phyloP scores from a whole-genome alignment of 2,329 filamentous ascomycete genomes.

The Paecilomyces formosus region DNA sequence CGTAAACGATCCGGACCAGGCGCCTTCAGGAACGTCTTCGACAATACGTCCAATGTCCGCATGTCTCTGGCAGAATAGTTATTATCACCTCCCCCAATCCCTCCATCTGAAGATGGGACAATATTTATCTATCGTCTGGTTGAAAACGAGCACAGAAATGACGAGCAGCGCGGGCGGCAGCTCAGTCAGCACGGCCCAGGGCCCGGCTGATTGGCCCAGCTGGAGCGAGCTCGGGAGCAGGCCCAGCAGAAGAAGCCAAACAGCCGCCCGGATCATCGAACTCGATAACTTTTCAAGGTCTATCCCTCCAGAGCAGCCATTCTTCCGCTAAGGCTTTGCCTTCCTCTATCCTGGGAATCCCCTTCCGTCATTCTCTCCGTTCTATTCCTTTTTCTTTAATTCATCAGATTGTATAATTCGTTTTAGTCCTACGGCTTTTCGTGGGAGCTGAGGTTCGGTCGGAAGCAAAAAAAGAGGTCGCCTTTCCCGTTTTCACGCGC shows the following conservation, averaged over 20 bases:
- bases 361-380: not conserved
- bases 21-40: not conserved
- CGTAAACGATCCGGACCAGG: not conserved
- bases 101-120: not conserved
- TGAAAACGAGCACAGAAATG: too few species aligned
- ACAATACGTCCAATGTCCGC: not conserved
- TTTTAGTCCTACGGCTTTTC: not conserved
- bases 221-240: not conserved
- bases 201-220: not conserved
- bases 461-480: conserved; percentile 1
- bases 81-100: not conserved
- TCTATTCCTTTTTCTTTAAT: not conserved
- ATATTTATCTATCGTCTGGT: not conserved
- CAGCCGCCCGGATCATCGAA: not conserved
- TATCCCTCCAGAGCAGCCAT: not conserved
- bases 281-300: not conserved
- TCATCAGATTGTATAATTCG: not conserved
- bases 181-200: not conserved
- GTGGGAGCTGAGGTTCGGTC: not conserved
- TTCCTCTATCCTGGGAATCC: not conserved
- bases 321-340: not conserved
- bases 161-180: not conserved
- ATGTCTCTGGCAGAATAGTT: not conserved
- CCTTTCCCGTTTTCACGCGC: conserved; percentile 13
- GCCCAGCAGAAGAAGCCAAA: not conserved